Base-by-base conservation (phyloP, 2,329 filamentous ascomycete species). In the Clarireedia homoeocarpa region DNA sequence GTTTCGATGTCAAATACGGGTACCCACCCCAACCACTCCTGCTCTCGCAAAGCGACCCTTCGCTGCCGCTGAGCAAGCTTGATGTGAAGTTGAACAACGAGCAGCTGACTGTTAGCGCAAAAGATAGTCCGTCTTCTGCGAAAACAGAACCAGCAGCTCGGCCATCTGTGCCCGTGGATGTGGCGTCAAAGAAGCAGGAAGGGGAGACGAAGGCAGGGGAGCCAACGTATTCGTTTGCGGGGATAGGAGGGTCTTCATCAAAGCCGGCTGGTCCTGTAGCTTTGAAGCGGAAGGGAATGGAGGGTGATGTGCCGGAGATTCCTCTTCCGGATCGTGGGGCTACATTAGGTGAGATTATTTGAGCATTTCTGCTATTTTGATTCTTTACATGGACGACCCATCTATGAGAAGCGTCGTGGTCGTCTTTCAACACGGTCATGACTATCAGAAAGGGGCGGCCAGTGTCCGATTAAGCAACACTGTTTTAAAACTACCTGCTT, bases 1-100 rank as follows among this genome's bases (percentile, higher is more conserved):
- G 77, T 14, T 91, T 92, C 66, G 81, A 87, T 45, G 75, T 95
- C 60, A 96, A 94, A 75, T 89, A 86, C 72, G 90, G 90, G 38
- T 95, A 88, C 65, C 92, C 92, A 0, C 85, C 89, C 24, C 83
- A 85, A 66, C 75, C 82, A 0, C 77, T 97, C 15, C 77, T 83
- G 38, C 74, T 86, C 9, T 77, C 80, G 30, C 75, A 81, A 57
- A 69, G 72, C 61, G 66, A 70, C 23, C 60, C 50, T 17, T 59
- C 69, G 34, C 79, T 73, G 60, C 73, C 65, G 60, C 79, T 81
- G 65, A 75, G 69, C 30, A 77, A 84, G 53, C 75, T 84, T 1
- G 81, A 78, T 7, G 70, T 86, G 53, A 82, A 81, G 51, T 73
- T 89, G 23, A 78, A 88, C 65, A 84, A 85, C 42, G 83, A 88